Base-by-base conservation (phyloP, 805 yeast genomes). In the Myxozyma mucilagina region DNA sequence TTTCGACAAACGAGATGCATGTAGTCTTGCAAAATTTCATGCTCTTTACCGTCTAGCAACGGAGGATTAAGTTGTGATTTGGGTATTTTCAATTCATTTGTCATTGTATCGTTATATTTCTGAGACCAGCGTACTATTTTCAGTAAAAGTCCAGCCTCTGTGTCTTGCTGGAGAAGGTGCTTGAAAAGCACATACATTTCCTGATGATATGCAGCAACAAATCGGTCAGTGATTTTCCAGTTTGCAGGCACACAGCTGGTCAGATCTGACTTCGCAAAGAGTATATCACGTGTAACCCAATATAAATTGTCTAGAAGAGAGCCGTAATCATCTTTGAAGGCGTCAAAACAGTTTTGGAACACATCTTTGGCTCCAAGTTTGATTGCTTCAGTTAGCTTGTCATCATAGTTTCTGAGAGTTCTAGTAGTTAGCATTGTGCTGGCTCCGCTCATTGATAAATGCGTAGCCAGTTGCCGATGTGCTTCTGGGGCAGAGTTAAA, bases 221-320 rank as follows among this genome's bases (percentile, higher is more conserved):
- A 82, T 56, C 81, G 80, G 29, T 80, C 76, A 69, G 86, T 84
- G 38, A 93, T 78, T 50, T 84, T 79, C 97, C 98, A 94, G 58
- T 81, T 78, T 18, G 71, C 69, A 0, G 98, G 97, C 62, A 89
- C 85, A 54, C 86, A 79, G 13, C 77, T 77, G 1, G 78, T 73
- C 29, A 90, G 75, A 35, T 84, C 84, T 24, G 81, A 81, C 59
- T 83, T 81, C 4, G 88, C 90, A 59, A 87, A 81, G 35, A 80
- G 74, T 57, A 94, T 75, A 69, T 93, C 97, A 66, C 87, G 86
- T 72, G 87, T 90, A 18, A 91, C 81, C 92, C 97, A 93, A 59
- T 85, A 86, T 57, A 92, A 75, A 66, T 88, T 84, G 43, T 87
- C 86, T 59, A 89, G 78, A 1, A 90, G 84, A 16, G 79, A 79